Evolutionary conservation across 371 early-diverging fungal species (phyloP).

Genomic region (Nematocida sp.): DNA sequence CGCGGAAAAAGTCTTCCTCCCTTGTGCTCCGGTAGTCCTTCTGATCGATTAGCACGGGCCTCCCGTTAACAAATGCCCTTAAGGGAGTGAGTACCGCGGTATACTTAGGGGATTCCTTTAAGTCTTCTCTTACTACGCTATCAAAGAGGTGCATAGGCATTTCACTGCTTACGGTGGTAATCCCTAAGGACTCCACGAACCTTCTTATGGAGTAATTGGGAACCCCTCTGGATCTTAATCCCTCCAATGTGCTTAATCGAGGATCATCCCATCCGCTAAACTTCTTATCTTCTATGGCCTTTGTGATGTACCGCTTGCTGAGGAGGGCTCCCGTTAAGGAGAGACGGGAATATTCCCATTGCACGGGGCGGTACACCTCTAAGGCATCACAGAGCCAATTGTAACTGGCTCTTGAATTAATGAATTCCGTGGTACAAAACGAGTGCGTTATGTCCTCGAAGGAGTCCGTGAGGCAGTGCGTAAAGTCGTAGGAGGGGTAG

Average conservation of each 20-base stretch:
- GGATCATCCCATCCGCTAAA: slow-evolving; percentile 95
- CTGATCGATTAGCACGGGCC: slow-evolving; percentile 20
- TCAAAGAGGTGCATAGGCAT: slow-evolving; percentile 87
- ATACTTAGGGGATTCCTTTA: slow-evolving; percentile 22
- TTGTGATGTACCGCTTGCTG: slow-evolving; percentile 90
- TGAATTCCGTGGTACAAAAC: slow-evolving; percentile 94
- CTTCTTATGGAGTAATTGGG: slow-evolving; percentile 94
- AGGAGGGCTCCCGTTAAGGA: slow-evolving; percentile 87
- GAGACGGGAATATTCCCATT: slow-evolving; percentile 97
- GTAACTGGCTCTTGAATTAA: slow-evolving; percentile 84
- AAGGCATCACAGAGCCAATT: slow-evolving; percentile 97
- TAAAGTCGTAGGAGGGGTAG: slow-evolving; percentile 98
- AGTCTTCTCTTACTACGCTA: slow-evolving; percentile 77
- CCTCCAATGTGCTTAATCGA: slow-evolving; percentile 86
- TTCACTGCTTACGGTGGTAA: slow-evolving; percentile 78
- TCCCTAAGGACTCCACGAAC: slow-evolving; percentile 86
- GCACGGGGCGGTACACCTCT: slow-evolving; percentile 96
- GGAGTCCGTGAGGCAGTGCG: slow-evolving; percentile 94
- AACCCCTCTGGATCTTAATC: slow-evolving; percentile 90
- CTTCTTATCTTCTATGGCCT: slow-evolving; percentile 75
- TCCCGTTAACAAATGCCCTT: background rate
- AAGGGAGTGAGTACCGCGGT: slow-evolving; percentile 23
- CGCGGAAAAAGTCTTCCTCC: slow-evolving; percentile 9
- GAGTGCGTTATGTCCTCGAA: slow-evolving; percentile 99
- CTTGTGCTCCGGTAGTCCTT: slow-evolving; percentile 30